Evolutionary conservation across 1,284 basidiomycete genomes (phyloP), one percentile per base, ranked within the genome.

Genomic region (Schizopora paradoxa): DNA sequence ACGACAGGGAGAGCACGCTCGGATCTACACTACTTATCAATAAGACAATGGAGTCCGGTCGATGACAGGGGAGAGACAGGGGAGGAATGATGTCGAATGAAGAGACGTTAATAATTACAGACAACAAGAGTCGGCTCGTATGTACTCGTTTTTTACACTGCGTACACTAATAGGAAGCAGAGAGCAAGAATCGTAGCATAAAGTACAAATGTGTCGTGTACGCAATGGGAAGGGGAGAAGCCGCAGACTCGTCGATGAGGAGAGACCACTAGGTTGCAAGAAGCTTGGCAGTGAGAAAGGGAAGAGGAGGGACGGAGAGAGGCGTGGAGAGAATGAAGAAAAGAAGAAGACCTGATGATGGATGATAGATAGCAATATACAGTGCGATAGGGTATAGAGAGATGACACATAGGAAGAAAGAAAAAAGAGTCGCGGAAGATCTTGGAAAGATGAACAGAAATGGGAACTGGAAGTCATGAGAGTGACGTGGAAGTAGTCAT

Each of bases 41-140:
- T n/a, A n/a, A n/a, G n/a, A n/a, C n/a, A n/a, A n/a, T n/a, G n/a
- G n/a, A n/a, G n/a, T n/a, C n/a, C n/a, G n/a, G n/a, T n/a, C n/a
- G n/a, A n/a, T n/a, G n/a, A n/a, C n/a, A n/a, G n/a, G n/a, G n/a
- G n/a, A n/a, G n/a, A n/a, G n/a, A n/a, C n/a, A n/a, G n/a, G n/a
- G n/a, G n/a, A n/a, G n/a, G n/a, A n/a, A n/a, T n/a, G n/a, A n/a
- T n/a, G n/a, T n/a, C n/a, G n/a, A n/a, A n/a, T n/a, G n/a, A n/a
- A n/a, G n/a, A n/a, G n/a, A n/a, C n/a, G n/a, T n/a, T n/a, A 34
- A 42, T 47, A 42, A 47, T 47, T 47, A 47, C 42, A 47, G 40
- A 47, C 45, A 47, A 19, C 14, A 47, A 33, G 19, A 31, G 7
- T n/a, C 28, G 35, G 37, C 35, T 34, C 10, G 27, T 44, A 40